These are phyloP conservation scores for Hyaloscypha variabilis DNA, from an alignment of 495 filamentous ascomycete species.

Conservation along the genomic window DNA sequence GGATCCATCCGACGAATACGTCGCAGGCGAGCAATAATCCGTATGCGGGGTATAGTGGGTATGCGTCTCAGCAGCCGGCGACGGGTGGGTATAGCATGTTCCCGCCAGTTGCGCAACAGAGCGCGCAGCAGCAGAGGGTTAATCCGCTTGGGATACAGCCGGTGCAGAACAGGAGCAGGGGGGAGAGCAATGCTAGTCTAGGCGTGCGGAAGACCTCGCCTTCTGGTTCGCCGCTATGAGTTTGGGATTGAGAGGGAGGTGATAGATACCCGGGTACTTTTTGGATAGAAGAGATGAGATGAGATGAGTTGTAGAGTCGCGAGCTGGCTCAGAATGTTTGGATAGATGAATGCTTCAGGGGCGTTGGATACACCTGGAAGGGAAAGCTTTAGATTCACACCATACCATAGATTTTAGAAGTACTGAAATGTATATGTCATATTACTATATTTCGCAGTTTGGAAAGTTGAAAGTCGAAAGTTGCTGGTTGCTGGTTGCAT, in stretches of 20 bases:
- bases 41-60: neutral
- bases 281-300: neutral
- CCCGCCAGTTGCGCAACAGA: neutral
- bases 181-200: neutral
- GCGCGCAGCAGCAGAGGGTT: neutral
- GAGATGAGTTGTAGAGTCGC: neutral
- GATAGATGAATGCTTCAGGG: too few species aligned
- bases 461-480: too few species aligned
- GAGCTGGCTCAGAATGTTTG: too few species aligned
- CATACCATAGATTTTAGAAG: too few species aligned
- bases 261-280: too few species aligned
- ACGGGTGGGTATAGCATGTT: neutral
- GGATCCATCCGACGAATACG: constrained; percentile 3
- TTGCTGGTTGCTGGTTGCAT: too few species aligned
- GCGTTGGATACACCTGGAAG: too few species aligned
- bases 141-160: neutral
- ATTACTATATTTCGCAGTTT: too few species aligned
- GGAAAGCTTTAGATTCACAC: too few species aligned
- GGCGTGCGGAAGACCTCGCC: neutral
- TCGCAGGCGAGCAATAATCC: neutral
- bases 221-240: neutral
- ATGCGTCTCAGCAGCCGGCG: neutral
- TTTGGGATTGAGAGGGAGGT: neutral
- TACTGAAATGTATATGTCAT: too few species aligned
- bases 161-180: neutral